phyloP scores from a whole-genome alignment of 2,329 filamentous ascomycete genomes.

The Diaporthe humulicola region DNA sequence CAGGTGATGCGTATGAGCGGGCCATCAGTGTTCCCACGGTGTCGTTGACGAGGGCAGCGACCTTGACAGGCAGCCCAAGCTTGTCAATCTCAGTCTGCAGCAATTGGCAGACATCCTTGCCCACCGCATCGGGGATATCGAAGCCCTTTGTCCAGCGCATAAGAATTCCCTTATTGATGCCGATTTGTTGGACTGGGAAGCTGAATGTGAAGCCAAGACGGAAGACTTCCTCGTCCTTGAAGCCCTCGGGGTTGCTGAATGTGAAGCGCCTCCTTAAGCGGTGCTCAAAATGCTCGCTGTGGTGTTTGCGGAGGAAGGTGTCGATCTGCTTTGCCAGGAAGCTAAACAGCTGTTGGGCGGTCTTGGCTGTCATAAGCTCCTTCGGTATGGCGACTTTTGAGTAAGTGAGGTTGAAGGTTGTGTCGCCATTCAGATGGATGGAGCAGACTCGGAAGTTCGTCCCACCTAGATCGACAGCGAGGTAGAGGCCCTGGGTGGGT shows the following conservation, averaged over 20 bases:
- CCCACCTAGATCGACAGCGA: constrained; percentile 97
- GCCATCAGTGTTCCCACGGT: constrained; percentile 99
- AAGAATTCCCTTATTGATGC: constrained; percentile 93
- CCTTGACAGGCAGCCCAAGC: constrained; percentile 87
- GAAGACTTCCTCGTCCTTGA: constrained; percentile 83
- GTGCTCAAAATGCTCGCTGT: constrained; percentile 86
- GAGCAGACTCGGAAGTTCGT: constrained; percentile 99
- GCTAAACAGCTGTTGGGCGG: constrained; percentile 86
- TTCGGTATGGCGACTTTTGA: constrained; percentile 92
- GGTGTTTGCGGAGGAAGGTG: constrained; percentile 86
- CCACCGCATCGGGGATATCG: constrained; percentile 93
- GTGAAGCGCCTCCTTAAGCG: constrained; percentile 76
- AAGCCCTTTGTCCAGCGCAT: constrained; percentile 99
- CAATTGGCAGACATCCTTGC: constrained; percentile 93
- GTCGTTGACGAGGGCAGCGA: constrained; percentile 97
- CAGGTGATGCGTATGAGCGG: constrained; percentile 92
- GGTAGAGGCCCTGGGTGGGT: constrained; percentile 81
- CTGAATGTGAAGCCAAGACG: constrained; percentile 98
- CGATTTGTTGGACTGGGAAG: constrained; percentile 93
- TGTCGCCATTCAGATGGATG: constrained; percentile 92
- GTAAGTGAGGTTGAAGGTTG: constrained; percentile 93
- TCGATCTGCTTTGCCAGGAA: constrained; percentile 96
- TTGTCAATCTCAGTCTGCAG: constrained; percentile 91
- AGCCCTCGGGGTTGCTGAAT: constrained; percentile 69
- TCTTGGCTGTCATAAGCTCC: constrained; percentile 90